Conservation (phyloP, 106 monocot genomes). For the Posidonia australis region DNA sequence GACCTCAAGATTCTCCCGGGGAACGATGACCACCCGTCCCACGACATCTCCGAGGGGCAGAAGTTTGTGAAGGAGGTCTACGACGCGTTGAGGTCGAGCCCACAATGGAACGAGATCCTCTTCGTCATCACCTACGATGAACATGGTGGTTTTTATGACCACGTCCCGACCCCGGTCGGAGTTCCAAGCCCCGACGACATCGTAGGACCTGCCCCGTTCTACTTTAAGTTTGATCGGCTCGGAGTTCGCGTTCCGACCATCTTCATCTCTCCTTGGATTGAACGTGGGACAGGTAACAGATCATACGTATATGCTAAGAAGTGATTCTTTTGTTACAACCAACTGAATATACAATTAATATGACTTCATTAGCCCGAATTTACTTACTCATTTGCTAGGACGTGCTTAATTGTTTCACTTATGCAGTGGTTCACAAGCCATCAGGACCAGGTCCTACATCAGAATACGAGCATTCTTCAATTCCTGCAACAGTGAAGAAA, state of each 20-base stretch:
- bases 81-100: conserved; percentile 78
- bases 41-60: conserved; percentile 83
- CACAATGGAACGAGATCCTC: conserved; percentile 82
- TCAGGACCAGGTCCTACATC: conserved; percentile 47
- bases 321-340: too few species aligned
- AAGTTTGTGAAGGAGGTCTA: conserved; percentile 80
- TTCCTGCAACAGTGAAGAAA: conserved; percentile 75
- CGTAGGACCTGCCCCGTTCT: conserved; percentile 15
- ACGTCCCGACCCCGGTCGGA: conserved; percentile 61
- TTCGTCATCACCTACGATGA: conserved; percentile 84
- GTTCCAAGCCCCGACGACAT: conserved; percentile 76
- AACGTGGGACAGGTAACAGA: conserved; percentile 1
- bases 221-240: conserved; percentile 36
- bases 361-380: too few species aligned
- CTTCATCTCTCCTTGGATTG: conserved; percentile 53
- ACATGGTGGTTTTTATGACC: conserved; percentile 93
- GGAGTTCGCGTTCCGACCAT: conserved; percentile 51
- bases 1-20: conserved; percentile 73
- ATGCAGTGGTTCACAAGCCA: conserved; percentile 57
- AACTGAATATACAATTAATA: too few species aligned
- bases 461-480: conserved; percentile 82
- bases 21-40: conserved; percentile 94
- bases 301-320: too few species aligned
- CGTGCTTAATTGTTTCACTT: too few species aligned
- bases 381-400: too few species aligned